Evolutionary conservation across 176 grass and related monocot genomes (phyloP), one percentile per base, ranked within the genome.

Genomic region (Musa beccarii): DNA sequence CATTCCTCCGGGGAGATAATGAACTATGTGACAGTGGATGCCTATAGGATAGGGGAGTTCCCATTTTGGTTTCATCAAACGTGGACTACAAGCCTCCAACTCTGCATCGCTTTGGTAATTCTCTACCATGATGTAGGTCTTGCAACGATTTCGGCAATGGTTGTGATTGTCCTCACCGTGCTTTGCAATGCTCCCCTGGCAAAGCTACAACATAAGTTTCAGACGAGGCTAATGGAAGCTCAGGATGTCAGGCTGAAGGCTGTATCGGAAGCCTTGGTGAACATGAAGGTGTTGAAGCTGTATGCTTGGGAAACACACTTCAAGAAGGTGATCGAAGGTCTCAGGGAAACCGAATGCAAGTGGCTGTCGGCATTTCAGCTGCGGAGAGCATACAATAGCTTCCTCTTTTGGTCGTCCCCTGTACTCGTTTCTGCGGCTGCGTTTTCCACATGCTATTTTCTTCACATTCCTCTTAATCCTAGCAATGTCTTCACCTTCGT

Each of bases 281-380:
- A 89, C 61, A 91, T 98, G 82, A 98, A 91, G 51, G 84, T 93
- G 8, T 59, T 98, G 76, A 98, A 93, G 49, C 86, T 98, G 57
- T 93, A 98, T 77, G 95, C 95, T 53, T 98, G 95, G 95, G 95
- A 98, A 79, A 71, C 69, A 53, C 95, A 91, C 74, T 98, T 98
- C 76, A 86, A 70, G 79, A 98, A 91, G 59, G 79, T 82, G 52
- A 93, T 98, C 2, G 88, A 98, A 81, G 84, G 76, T 13, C 76
- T 91, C 14, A 87, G 95, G 83, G 84, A 91, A 83, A 54, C 69
- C 15, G 95, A 98, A 75, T 91, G 80, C 57, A 85, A 80, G 77
- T 98, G 95, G 90, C 12, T 98, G 59, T 84, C 76, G 51, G 90
- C 95, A 52, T 89, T 93, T 83, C 88, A 89, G 81, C 79, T 98